Conservation (phyloP, 2,329 filamentous ascomycete species). For the Aspergillus sp. region DNA sequence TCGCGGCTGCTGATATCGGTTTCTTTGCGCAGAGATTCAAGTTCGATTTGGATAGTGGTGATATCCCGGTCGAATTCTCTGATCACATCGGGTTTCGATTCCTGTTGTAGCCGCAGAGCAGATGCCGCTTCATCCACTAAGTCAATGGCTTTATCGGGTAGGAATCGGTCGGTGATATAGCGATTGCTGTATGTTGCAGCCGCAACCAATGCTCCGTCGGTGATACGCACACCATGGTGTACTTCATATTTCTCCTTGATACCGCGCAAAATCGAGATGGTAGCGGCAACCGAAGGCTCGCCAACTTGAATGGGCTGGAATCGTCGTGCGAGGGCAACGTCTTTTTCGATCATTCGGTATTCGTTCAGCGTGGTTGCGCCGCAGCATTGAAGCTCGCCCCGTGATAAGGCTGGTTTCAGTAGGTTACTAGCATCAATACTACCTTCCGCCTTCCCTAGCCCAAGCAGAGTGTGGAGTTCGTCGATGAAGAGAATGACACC, state of each 20-base stretch:
- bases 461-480: constrained; percentile 86
- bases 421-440: constrained; percentile 96
- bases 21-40: constrained; percentile 92
- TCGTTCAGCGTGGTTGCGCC: constrained; percentile 92
- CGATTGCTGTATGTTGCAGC: constrained; percentile 91
- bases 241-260: constrained; percentile 99
- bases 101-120: constrained; percentile 85
- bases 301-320: constrained; percentile 95
- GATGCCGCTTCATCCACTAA: constrained; percentile 94
- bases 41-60: constrained; percentile 95
- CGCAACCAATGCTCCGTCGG: constrained; percentile 85
- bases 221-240: constrained; percentile 93
- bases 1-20: constrained; percentile 87
- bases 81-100: constrained; percentile 94
- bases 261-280: constrained; percentile 89
- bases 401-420: constrained; percentile 86
- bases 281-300: constrained; percentile 87
- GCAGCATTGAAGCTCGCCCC: constrained; percentile 91
- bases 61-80: constrained; percentile 90
- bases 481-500: constrained; percentile 94
- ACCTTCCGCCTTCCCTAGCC: constrained; percentile 90
- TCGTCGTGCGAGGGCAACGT: constrained; percentile 84
- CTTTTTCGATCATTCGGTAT: constrained; percentile 92
- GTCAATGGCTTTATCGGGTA: constrained; percentile 97
- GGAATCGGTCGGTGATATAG: constrained; percentile 93